These are phyloP conservation scores for Rhizoctonia solani DNA, from an alignment of 1,284 basidiomycete genomes.

Conservation along the genomic window DNA sequence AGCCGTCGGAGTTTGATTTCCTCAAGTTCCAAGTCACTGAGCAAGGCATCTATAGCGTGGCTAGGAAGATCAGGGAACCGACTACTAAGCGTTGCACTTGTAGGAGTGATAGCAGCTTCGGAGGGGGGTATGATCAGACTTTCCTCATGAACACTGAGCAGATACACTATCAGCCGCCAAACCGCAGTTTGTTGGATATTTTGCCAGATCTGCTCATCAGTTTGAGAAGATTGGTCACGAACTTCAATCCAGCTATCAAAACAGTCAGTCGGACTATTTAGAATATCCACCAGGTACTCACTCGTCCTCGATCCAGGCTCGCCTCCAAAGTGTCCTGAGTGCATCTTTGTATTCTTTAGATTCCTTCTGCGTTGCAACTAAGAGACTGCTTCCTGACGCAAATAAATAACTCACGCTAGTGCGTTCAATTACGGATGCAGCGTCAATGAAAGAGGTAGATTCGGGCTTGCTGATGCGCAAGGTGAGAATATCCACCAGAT, in stretches of 20 bases:
- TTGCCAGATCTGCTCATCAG: constrained; percentile 31
- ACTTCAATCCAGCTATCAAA: constrained; percentile 21
- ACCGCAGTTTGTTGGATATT: constrained; percentile 34
- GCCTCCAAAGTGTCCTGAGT: constrained; percentile 42
- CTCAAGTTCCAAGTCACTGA: constrained; percentile 24
- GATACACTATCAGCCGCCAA: constrained; percentile 23
- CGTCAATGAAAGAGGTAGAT: constrained; percentile 27
- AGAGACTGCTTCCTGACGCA: constrained; percentile 30
- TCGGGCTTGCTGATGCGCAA: constrained; percentile 51
- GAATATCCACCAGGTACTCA: constrained; percentile 9
- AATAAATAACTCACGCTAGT: constrained; percentile 24
- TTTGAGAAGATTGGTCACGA: constrained; percentile 26
- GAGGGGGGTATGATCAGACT: constrained; percentile 28
- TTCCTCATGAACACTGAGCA: constrained; percentile 2
- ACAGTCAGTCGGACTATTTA: not conserved
- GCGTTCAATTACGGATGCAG: constrained; percentile 26
- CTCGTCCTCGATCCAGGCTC: constrained; percentile 45
- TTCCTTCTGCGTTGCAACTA: constrained; percentile 31
- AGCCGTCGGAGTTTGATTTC: constrained; percentile 25
- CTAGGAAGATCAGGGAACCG: constrained; percentile 27
- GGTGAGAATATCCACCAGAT: constrained; percentile 69
- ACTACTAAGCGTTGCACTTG: constrained; percentile 6
- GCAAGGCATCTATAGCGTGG: constrained; percentile 18
- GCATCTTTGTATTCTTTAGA: constrained; percentile 24
- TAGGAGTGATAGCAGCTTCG: constrained; percentile 24